Conservation (phyloP, 1,284 basidiomycete genomes). For the Lentinus polychrous region DNA sequence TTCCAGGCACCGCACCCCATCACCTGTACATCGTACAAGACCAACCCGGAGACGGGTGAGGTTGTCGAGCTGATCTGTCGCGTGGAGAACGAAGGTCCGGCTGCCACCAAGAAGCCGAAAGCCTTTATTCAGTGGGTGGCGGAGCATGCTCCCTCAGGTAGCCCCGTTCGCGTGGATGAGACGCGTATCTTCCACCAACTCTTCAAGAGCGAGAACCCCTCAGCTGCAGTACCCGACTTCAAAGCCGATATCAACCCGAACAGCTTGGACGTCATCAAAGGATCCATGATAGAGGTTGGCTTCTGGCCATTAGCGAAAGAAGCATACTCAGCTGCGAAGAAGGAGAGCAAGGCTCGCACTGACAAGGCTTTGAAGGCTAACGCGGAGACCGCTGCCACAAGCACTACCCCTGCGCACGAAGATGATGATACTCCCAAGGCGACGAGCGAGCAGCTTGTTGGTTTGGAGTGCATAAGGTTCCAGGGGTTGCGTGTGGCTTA, state of each 20-base stretch:
- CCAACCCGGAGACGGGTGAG: constrained; percentile 62
- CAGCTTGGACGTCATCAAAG: constrained; percentile 72
- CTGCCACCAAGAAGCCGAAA: constrained; percentile 76
- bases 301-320: constrained; percentile 83
- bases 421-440: constrained; percentile 57
- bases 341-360: constrained; percentile 62
- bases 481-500: constrained; percentile 96
- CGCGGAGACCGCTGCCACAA: constrained; percentile 16
- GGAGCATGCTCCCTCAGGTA: constrained; percentile 70
- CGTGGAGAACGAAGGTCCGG: constrained; percentile 57
- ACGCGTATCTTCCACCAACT: constrained; percentile 89
- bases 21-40: constrained; percentile 87
- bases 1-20: constrained; percentile 95
- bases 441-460: constrained; percentile 78
- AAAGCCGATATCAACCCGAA: constrained; percentile 74
- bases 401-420: constrained; percentile 23
- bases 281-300: constrained; percentile 84
- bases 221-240: constrained; percentile 63
- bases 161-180: constrained; percentile 84
- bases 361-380: constrained; percentile 52
- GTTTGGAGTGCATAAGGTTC: constrained; percentile 93
- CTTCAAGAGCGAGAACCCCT: constrained; percentile 92
- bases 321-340: constrained; percentile 57
- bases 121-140: constrained; percentile 99
- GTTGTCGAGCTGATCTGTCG: constrained; percentile 78